Evolutionary conservation across 2,329 filamentous ascomycete species (phyloP).

Genomic region (Pleurostoma richardsiae): DNA sequence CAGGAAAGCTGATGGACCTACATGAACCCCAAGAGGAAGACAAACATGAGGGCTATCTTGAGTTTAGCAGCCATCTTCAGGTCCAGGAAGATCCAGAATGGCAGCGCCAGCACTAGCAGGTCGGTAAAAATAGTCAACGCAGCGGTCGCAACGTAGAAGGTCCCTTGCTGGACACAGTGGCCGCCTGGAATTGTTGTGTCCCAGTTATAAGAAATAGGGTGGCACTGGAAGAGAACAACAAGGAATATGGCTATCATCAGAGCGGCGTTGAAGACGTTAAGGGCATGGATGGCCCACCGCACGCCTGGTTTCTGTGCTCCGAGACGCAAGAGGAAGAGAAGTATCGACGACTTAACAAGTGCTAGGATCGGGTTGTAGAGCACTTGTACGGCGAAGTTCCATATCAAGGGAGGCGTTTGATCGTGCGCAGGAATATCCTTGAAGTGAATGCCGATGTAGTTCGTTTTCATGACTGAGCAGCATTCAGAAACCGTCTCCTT

Average conservation of each 20-base stretch:
- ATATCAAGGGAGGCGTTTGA: constrained; percentile 10
- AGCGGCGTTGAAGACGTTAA: constrained; percentile 22
- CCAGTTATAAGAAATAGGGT: constrained; percentile 23
- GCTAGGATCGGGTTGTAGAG: constrained; percentile 40
- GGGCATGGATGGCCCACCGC: constrained; percentile 19
- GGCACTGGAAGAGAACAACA: constrained; percentile 25
- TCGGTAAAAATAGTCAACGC: constrained; percentile 35
- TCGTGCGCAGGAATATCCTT: constrained; percentile 11
- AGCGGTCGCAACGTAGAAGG: constrained; percentile 26
- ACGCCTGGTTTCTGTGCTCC: constrained; percentile 28
- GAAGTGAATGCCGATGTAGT: constrained; percentile 2
- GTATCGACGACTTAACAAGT: constrained; percentile 37
- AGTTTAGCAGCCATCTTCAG: constrained; percentile 22
- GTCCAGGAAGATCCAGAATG: constrained; percentile 25
- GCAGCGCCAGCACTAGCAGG: constrained; percentile 28
- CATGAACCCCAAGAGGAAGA: constrained; percentile 23
- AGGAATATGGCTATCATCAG: constrained; percentile 22
- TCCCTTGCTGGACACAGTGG: constrained; percentile 24
- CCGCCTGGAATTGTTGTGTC: constrained; percentile 14
- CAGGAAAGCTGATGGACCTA: background rate
- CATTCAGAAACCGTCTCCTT: too few species aligned
- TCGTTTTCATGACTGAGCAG: constrained; percentile 1
- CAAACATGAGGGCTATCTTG: constrained; percentile 25
- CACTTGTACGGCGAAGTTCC: constrained; percentile 31
- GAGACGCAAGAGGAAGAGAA: constrained; percentile 39